These are phyloP conservation scores for Priceomyces melissophilus DNA, from an alignment of 805 yeast genomes.

Conservation along the genomic window DNA sequence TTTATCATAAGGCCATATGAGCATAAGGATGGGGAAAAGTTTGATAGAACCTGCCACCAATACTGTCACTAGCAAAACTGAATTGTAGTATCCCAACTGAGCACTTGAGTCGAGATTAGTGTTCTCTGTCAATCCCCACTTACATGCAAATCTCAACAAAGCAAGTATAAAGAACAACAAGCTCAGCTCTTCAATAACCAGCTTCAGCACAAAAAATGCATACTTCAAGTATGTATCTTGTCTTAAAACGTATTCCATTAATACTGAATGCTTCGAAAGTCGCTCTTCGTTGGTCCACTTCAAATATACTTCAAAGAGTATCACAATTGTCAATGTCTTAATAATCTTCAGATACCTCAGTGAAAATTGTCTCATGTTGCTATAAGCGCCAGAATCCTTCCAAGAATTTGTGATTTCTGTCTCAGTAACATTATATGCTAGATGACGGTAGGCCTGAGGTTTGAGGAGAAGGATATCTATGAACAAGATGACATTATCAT, in stretches of 20 bases:
- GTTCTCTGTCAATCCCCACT: conserved; percentile 14
- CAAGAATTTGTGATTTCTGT: conserved; percentile 12
- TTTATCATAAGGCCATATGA: conserved; percentile 92
- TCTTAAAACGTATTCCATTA: conserved; percentile 20
- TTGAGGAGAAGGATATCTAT: conserved; percentile 80
- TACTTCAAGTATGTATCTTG: conserved; percentile 51
- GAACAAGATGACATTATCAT: conserved; percentile 77
- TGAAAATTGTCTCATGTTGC: conserved; percentile 6
- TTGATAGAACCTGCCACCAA: conserved; percentile 76
- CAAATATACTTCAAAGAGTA: conserved; percentile 83
- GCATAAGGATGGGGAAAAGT: conserved; percentile 85
- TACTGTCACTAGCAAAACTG: conserved; percentile 63
- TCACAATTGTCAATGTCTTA: conserved; percentile 56
- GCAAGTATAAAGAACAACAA: conserved; percentile 36
- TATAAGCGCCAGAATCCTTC: conserved; percentile 11
- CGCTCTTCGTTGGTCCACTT: conserved; percentile 91
- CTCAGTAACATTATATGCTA: conserved; percentile 68
- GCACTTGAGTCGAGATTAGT: conserved; percentile 17
- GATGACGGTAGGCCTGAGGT: conserved; percentile 84
- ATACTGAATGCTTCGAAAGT: conserved; percentile 29
- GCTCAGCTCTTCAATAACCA: conserved; percentile 43
- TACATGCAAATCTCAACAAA: conserved; percentile 12
- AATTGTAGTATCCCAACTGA: conserved; percentile 32
- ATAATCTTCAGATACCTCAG: conserved; percentile 20
- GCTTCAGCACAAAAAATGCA: conserved; percentile 49